Percentiles rank a stretch among this genome's conserved stretches.
Conservation (phyloP, 1,139 yeast species). For the Hansenula anomala region DNA sequence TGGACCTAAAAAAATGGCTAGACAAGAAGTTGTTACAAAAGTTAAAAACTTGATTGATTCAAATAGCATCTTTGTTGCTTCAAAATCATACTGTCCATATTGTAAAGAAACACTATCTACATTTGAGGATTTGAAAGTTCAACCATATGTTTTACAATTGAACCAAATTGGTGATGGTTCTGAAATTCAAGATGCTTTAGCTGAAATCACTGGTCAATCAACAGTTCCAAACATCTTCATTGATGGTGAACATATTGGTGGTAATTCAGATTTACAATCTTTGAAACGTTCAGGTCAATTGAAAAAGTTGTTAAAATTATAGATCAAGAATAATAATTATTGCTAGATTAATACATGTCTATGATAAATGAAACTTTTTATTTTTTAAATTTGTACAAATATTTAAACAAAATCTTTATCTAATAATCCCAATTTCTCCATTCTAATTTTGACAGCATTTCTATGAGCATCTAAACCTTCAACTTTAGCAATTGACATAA, state of each 20-base stretch:
- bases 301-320: constrained; percentile 28
- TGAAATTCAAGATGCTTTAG: constrained; percentile 76
- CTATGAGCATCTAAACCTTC: constrained; percentile 98
- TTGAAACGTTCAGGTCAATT: constrained; percentile 40
- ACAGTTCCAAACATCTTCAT: constrained; percentile 94
- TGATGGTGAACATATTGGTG: constrained; percentile 89
- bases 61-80: constrained; percentile 77
- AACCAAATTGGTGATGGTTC: constrained; percentile 53
- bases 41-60: constrained; percentile 62
- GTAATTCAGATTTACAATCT: constrained; percentile 80
- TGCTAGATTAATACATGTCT: neutral
- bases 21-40: constrained; percentile 48
- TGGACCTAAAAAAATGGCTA: constrained; percentile 27
- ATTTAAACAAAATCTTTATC: constrained; percentile 24
- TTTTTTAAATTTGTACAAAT: too few relatives aligned
- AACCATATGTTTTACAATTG: constrained; percentile 63
- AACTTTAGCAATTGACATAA: constrained; percentile 92
- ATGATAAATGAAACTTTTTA: too few relatives aligned
- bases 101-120: constrained; percentile 63
- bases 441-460: constrained; percentile 90
- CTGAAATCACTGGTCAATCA: constrained; percentile 76
- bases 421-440: constrained; percentile 64
- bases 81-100: constrained; percentile 75
- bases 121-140: constrained; percentile 37
- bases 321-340: neutral